Base-by-base conservation (phyloP, 352 stramenopile species). In the Phytophthora hybrid region DNA sequence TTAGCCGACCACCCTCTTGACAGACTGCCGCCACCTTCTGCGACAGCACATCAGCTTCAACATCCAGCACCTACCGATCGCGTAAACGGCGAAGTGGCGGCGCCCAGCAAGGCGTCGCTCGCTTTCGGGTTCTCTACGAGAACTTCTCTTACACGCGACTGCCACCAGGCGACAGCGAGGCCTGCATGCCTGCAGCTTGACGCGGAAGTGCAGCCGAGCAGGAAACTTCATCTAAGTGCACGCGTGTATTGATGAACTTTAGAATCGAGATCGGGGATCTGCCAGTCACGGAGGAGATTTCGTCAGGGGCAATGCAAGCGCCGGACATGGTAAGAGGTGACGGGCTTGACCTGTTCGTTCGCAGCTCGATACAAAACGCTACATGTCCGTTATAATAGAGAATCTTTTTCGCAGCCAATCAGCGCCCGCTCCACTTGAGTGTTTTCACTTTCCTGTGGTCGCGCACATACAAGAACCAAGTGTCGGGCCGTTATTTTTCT, bases 11-110 rank as follows among this genome's bases (percentile, higher is more conserved):
- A n/a, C 39, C 16, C 39, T 5, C 41, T 21, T n/a, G 41, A 18
- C 37, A 11, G 37, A 44, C 37, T 5, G 3, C n/a, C n/a, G 44
- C 44, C n/a, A 54, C n/a, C 19, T 29, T 29, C 47, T 54, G 47
- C 19, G 47, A 54, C 47, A 54, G 47, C 19, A 6, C 47, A 5
- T 54, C 47, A 18, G 47, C n/a, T 54, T 54, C 47, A 54, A 54
- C 47, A 54, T 54, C 47, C 47, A 54, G 19, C 47, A 51, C 41
- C 2, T 18, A 1, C 41, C 14, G 41, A 32, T 54, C 47, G 47
- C 47, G 47, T 54, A 54, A 54, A 44, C 19, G 10, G 19, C 47
- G n/a, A 54, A 54, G 47, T 26, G 47, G 13, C 21, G 41, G 41
- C 41, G 41, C 41, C 41, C 41, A 51, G 41, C 18, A 44, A 44